Percentiles rank a stretch among this genome's conserved stretches.
These are phyloP conservation scores for Erodium maritimum DNA, from an alignment of 345 rosid genomes.

Conservation along the genomic window DNA sequence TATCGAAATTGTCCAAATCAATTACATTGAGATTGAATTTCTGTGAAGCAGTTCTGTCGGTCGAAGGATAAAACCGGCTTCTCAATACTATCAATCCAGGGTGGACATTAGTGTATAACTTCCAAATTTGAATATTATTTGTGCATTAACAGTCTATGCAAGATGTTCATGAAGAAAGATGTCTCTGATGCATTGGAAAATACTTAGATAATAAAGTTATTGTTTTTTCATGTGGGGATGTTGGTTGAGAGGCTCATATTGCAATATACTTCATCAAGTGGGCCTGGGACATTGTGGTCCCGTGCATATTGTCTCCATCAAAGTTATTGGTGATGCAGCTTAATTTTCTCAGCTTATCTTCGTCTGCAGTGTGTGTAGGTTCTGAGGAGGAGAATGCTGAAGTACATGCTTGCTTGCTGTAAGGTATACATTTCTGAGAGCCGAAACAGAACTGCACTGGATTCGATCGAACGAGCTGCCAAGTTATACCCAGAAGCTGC, in stretches of 20 bases:
- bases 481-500: constrained; percentile 53
- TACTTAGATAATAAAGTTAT: too few species aligned
- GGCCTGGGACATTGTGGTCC: constrained; percentile 17
- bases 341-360: constrained; percentile 12
- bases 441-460: constrained; percentile 53
- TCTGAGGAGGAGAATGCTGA: constrained; percentile 39
- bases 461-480: constrained; percentile 53
- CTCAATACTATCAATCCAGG: too few species aligned
- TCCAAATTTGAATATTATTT: too few species aligned
- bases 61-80: not conserved
- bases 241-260: not conserved
- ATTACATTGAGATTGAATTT: too few species aligned
- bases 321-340: constrained; percentile 12
- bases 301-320: constrained; percentile 15
- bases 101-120: too few species aligned
- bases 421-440: constrained; percentile 81
- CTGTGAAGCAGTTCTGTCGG: not conserved
- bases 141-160: too few species aligned
- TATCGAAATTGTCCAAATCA: not conserved
- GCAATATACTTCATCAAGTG: too few species aligned
- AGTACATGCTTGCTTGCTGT: constrained; percentile 64
- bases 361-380: constrained; percentile 20
- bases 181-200: not conserved
- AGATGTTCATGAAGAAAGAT: too few species aligned
- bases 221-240: too few species aligned